Conservation (phyloP, 257 asterid species). For the Linaria vulgaris region DNA sequence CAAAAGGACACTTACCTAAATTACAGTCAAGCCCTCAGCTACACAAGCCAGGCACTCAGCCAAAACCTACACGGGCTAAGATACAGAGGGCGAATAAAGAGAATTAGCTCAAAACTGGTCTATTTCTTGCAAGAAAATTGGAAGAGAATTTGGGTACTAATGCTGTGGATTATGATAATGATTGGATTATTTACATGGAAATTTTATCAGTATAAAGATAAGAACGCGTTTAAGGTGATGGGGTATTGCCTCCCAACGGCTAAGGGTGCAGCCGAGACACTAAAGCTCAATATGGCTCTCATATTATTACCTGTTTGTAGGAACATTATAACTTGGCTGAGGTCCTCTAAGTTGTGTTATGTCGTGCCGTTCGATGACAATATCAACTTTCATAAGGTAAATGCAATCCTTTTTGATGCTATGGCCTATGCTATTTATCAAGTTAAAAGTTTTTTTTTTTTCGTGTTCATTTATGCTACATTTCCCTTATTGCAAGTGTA, state of each 20-base stretch:
- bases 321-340: conserved; percentile 85
- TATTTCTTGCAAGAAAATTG: conserved; percentile 76
- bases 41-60: conserved; percentile 97
- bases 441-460: too few species aligned
- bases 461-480: too few species aligned
- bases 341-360: conserved; percentile 68
- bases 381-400: conserved; percentile 94
- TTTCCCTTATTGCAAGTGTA: too few species aligned
- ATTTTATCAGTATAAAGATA: conserved; percentile 67
- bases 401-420: background rate
- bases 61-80: conserved; percentile 86
- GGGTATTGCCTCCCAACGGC: conserved; percentile 92
- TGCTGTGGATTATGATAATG: conserved; percentile 69
- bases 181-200: conserved; percentile 85
- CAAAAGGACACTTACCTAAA: conserved; percentile 95
- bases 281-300: conserved; percentile 92
- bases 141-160: conserved; percentile 84
- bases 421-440: background rate
- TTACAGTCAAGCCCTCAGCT: conserved; percentile 95
- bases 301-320: conserved; percentile 89
- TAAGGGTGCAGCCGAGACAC: conserved; percentile 94
- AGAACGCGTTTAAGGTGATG: conserved; percentile 70
- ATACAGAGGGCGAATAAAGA: conserved; percentile 49
- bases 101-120: conserved; percentile 48
- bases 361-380: conserved; percentile 92